Evolutionary conservation across 352 stramenopile genomes (phyloP).

Genomic region (Pythium myriotylum): DNA sequence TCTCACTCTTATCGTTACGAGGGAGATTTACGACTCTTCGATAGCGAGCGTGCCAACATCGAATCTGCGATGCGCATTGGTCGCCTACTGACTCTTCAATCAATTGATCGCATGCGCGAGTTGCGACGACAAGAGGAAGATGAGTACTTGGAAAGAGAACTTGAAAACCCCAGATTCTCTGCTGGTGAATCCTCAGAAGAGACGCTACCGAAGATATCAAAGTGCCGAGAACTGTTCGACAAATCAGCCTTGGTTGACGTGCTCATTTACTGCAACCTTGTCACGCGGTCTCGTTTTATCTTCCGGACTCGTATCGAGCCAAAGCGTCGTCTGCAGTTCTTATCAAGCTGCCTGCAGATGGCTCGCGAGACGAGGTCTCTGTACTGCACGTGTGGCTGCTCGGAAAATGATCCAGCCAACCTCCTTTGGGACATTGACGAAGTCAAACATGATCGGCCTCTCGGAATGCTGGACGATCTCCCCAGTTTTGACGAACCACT

Average conservation of each 20-base stretch:
- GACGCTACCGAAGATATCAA: constrained; percentile 3
- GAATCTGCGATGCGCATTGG: constrained; percentile 79
- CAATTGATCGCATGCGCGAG: constrained; percentile 71
- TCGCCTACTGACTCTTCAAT: constrained; percentile 69
- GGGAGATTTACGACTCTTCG: constrained; percentile 63
- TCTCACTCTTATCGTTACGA: constrained; percentile 79
- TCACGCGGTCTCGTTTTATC: constrained; percentile 81
- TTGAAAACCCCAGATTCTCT: constrained; percentile 3
- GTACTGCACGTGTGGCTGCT: constrained; percentile 67
- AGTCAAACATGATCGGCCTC: constrained; percentile 61
- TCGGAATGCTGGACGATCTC: constrained; percentile 55
- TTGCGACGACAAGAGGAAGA: constrained; percentile 44
- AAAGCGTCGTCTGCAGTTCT: constrained; percentile 58
- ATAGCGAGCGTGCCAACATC: constrained; percentile 79
- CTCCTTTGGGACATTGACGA: constrained; percentile 78
- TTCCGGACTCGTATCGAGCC: constrained; percentile 76
- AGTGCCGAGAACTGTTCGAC: constrained; percentile 23
- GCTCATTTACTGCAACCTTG: constrained; percentile 77
- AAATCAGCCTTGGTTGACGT: constrained; percentile 72
- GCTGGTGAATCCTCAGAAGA: constrained; percentile 4
- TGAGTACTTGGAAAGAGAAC: constrained; percentile 21
- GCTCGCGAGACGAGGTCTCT: constrained; percentile 64
- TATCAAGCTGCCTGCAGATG: constrained; percentile 69
- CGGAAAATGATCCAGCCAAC: constrained; percentile 67
- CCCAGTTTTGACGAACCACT: constrained; percentile 56